These are phyloP conservation scores for Candida silvicultrix DNA, from an alignment of 805 yeast genomes.

Conservation along the genomic window DNA sequence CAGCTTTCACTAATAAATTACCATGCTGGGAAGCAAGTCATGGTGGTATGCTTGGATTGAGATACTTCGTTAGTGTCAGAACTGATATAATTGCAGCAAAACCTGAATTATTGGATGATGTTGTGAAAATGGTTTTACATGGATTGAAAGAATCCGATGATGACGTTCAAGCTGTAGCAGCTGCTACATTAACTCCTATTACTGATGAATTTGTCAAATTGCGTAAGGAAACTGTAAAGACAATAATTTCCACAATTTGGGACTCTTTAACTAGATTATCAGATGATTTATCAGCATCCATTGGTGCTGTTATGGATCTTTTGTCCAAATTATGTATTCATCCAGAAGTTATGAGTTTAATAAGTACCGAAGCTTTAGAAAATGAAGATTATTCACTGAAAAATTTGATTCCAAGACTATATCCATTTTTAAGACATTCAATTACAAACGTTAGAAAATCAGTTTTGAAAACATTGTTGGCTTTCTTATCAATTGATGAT, in stretches of 20 bases:
- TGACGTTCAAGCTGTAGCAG: constrained; percentile 96
- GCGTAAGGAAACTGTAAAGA: constrained; percentile 39
- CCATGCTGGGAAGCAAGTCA: constrained; percentile 97
- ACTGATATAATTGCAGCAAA: constrained; percentile 65
- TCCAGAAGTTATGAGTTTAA: constrained; percentile 63
- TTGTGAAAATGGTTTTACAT: constrained; percentile 79
- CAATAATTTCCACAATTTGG: constrained; percentile 75
- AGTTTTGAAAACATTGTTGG: constrained; percentile 71
- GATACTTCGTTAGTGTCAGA: constrained; percentile 87
- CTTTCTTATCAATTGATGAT: constrained; percentile 60
- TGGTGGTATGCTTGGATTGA: constrained; percentile 92
- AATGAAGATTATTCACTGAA: constrained; percentile 57
- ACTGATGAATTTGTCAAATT: constrained; percentile 78
- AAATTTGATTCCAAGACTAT: constrained; percentile 78
- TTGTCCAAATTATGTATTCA: constrained; percentile 83
- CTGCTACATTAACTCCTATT: constrained; percentile 86
- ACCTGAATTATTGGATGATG: constrained; percentile 53
- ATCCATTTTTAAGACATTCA: constrained; percentile 91
- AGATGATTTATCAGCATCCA: constrained; percentile 91
- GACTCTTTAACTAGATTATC: constrained; percentile 73
- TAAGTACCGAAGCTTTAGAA: constrained; percentile 53
- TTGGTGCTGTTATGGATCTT: constrained; percentile 93
- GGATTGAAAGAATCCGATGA: constrained; percentile 80
- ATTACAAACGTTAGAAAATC: constrained; percentile 87
- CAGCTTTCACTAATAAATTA: constrained; percentile 27